Conservation (phyloP, 371 early-diverging fungal species). For the Lichtheimia corymbifera region DNA sequence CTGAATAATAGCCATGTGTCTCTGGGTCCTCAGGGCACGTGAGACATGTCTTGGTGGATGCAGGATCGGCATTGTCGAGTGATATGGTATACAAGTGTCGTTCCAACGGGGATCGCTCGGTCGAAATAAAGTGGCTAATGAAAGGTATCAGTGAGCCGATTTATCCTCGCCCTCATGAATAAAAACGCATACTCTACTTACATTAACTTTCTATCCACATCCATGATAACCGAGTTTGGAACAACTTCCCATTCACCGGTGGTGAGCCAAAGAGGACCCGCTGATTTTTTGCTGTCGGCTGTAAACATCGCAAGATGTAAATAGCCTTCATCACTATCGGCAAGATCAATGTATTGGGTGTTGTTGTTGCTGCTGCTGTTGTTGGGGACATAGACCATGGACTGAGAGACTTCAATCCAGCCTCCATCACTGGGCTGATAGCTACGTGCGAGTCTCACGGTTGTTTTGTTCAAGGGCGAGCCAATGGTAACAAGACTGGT, state of each 20-base stretch:
- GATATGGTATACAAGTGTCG: slow-evolving; percentile 71
- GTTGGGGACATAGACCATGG: slow-evolving; percentile 44
- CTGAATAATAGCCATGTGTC: slow-evolving; percentile 70
- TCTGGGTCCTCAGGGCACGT: slow-evolving; percentile 43
- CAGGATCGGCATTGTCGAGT: slow-evolving; percentile 14
- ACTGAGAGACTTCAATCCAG: slow-evolving; percentile 70
- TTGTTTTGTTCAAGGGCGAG: slow-evolving; percentile 14
- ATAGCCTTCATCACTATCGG: slow-evolving; percentile 73
- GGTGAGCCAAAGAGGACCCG: slow-evolving; percentile 76
- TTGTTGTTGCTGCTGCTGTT: slow-evolving; percentile 24
- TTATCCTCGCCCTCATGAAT: no score
- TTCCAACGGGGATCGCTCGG: slow-evolving; percentile 76
- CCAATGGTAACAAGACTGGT: slow-evolving; percentile 57
- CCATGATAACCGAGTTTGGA: slow-evolving; percentile 61
- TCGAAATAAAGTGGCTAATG: slow-evolving; percentile 64
- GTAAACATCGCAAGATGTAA: slow-evolving; percentile 82
- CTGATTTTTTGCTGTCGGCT: slow-evolving; percentile 30
- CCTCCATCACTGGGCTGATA: slow-evolving; percentile 67
- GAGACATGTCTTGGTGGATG: slow-evolving; percentile 32
- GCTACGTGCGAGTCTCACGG: slow-evolving; percentile 49
- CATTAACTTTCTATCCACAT: slow-evolving; percentile 55
- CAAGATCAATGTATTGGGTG: slow-evolving; percentile 79
- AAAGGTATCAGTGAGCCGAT: no score
- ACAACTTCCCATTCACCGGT: slow-evolving; percentile 86
- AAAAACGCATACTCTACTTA: slow-evolving; percentile 27